Base-by-base conservation (phyloP, 768 basidiomycete genomes). In the Bullera alba region DNA sequence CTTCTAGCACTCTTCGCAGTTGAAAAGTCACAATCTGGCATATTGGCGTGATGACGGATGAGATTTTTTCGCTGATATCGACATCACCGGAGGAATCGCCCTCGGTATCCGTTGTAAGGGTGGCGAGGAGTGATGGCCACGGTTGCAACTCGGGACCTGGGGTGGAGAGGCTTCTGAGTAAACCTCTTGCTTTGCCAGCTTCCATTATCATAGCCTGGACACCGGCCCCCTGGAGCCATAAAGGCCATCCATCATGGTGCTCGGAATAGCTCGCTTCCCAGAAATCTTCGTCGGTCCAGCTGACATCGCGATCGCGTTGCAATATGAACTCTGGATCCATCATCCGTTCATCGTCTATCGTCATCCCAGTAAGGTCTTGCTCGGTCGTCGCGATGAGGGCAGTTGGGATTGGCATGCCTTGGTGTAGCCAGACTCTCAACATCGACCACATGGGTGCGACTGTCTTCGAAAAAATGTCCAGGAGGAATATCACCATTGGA, bases 261-360 rank as follows among this genome's bases (percentile, higher is more conserved):
- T 53, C 49, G 15, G 65, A 41, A 37, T 53, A 68, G 2, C 53
- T 63, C 22, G 46, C 43, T 29, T 62, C 63, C 58, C 61, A 65
- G 36, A 68, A 68, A 45, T 68, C 66, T 45, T 68, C 66, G 36
- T 68, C 66, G 3, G 52, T 51, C 66, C 66, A 68, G 12, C 58
- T 54, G 30, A 65, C 63, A 47, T 68, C 66, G 25, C 54, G 32
- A 48, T 68, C 61, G 21, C 60, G 34, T 17, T 51, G 36, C 32
- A 68, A 48, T 27, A 53, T 63, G 55, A 65, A 68, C 30, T 67
- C 65, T 8, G 41, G 21, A n/a, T 60, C 52, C 15, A 67, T 37
- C 16, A 10, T 4, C 25, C 51, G 16, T 29, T 60, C 60, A 3
- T 44, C 44, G 5, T 48, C 51, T 5, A 59, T 55, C 25, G 35